phyloP scores from a whole-genome alignment of 106 monocot genomes.

The Dioscorea dumetorum region DNA sequence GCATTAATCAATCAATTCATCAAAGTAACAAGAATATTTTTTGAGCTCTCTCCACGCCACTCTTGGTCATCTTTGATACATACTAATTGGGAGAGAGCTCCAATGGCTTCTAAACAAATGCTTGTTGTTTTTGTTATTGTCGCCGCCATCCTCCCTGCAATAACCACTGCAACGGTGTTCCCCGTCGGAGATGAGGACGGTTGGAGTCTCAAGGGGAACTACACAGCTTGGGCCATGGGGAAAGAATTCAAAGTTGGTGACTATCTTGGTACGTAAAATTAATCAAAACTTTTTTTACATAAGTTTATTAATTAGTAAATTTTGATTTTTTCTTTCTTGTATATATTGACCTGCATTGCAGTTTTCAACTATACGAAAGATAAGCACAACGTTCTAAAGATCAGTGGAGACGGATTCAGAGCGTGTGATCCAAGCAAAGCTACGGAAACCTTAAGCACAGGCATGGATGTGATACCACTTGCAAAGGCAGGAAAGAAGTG shows the following conservation, averaged over 20 bases:
- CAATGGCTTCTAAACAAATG: neutral
- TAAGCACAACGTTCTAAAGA: neutral
- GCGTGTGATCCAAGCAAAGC: neutral
- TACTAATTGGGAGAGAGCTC: neutral
- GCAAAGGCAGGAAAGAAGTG: slow-evolving; percentile 15
- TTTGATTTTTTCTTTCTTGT: no score
- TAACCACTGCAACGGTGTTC: neutral
- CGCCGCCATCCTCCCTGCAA: neutral
- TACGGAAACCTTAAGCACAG: neutral
- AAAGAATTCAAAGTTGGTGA: neutral
- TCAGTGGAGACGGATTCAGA: neutral
- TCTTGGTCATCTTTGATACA: no score
- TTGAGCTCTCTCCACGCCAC: no score
- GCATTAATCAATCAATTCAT: no score
- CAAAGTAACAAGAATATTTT: no score
- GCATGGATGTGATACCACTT: slow-evolving; percentile 9
- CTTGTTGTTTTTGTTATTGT: neutral
- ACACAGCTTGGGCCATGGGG: neutral
- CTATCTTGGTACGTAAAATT: neutral
- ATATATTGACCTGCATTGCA: no score
- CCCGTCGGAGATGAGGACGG: neutral
- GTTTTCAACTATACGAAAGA: neutral
- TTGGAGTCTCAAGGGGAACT: neutral
- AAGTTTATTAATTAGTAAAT: neutral
- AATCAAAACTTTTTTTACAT: no score